A percentile compares a stretch with the other conserved stretches of the same genome.
These are phyloP conservation scores for Aspergillus oerlinghausenensis DNA, from an alignment of 2,329 filamentous ascomycete genomes.

Conservation along the genomic window DNA sequence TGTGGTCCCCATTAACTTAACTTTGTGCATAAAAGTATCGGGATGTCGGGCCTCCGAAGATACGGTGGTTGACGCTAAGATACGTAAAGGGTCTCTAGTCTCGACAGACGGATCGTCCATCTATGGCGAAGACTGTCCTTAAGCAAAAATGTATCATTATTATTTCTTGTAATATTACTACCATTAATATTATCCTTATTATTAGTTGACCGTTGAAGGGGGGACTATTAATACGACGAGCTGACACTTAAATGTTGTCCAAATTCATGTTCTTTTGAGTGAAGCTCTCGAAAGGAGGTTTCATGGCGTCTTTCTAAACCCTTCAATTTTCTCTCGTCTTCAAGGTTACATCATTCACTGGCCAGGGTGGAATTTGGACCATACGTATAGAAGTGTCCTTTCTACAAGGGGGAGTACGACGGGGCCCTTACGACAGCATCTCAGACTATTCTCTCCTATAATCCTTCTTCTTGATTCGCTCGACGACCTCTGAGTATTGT, in stretches of 20 bases:
- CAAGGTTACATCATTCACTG: not conserved
- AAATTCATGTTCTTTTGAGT: not conserved
- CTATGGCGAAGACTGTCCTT: not conserved
- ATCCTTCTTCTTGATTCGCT: not conserved
- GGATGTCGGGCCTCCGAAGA: conserved; percentile 12
- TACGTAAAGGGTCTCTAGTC: not conserved
- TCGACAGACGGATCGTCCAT: not conserved
- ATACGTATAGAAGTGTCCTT: not conserved
- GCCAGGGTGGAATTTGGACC: not conserved
- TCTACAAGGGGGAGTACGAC: not conserved
- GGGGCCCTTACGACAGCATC: not conserved
- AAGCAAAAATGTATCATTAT: not conserved
- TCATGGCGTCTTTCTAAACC: not conserved
- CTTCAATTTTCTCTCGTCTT: not conserved
- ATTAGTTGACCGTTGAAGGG: not conserved
- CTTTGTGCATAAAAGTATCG: conserved; percentile 4
- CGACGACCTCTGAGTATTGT: not conserved
- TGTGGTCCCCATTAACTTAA: not conserved
- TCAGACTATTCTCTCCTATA: not conserved
- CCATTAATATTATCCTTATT: not conserved
- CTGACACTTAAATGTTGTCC: not conserved
- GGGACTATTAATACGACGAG: not conserved
- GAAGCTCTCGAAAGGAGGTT: not conserved
- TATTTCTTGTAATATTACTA: not conserved
- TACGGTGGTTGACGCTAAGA: not conserved